Evolutionary conservation across 192 early-diverging fungal species (phyloP), one percentile per base, ranked within the genome.

Genomic region (Diversispora eburnea): DNA sequence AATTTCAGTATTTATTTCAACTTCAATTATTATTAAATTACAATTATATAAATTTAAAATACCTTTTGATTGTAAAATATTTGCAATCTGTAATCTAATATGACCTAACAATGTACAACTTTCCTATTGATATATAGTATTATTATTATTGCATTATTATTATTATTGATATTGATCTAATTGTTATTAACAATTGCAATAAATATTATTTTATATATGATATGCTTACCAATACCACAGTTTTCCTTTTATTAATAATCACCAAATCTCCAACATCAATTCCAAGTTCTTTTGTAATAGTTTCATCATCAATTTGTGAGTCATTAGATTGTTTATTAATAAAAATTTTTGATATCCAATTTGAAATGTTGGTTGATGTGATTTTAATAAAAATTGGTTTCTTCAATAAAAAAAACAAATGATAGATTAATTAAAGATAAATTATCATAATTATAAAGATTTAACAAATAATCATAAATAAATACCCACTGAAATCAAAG

Each of bases 31-130:
- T 33, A 33, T 33, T 33, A 33, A 33, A 33, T 33, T 33, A 33
- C 25, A 33, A 33, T 33, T 33, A 33, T 33, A 33, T 33, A 33
- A 33, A 33, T 33, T 33, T 33, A 52, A 39, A 45, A 51, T 80
- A 82, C 84, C 80, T 67, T 85, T 87, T 8, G 68, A 56, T 70
- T 88, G 80, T 19, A 94, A 70, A 12, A 80, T 8, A 41, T 77
- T 83, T 3, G 87, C 87, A 5, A 83, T 68, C 39, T 83, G 73
- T 56, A 85, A 76, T n/a, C 90, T 82, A 22, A 86, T 66, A 46
- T 88, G 81, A 4, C 90, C 90, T 8, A 91, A 77, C 0, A 85
- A 78, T 13, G 90, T 91, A 46, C 85, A 86, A 49, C 76, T 79
- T 19, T 77, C 83, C 74, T 79, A 74, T 43, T 42, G 41, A 17